These are phyloP conservation scores for Leonotis leonurus DNA, from an alignment of 257 asterid species.

Conservation along the genomic window DNA sequence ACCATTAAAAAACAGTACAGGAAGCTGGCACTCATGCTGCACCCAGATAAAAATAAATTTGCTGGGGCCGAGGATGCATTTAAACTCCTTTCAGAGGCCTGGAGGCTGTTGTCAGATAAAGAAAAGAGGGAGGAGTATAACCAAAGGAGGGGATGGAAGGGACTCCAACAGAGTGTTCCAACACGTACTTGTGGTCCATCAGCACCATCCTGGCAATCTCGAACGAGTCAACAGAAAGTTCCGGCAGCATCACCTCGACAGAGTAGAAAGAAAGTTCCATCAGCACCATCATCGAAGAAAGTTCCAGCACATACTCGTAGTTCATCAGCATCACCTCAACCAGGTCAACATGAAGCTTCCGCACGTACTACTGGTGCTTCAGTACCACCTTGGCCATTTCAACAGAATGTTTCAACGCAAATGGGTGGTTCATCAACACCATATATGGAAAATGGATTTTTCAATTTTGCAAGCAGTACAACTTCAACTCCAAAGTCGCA, in stretches of 20 bases:
- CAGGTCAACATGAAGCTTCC: background rate
- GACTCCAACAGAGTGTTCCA: slow-evolving; percentile 28
- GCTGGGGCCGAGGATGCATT: slow-evolving; percentile 78
- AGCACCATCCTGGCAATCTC: background rate
- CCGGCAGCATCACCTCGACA: slow-evolving; percentile 20
- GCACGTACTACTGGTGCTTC: slow-evolving; percentile 28
- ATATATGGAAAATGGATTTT: slow-evolving; percentile 19
- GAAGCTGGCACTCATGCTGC: slow-evolving; percentile 68
- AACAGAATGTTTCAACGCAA: slow-evolving; percentile 5
- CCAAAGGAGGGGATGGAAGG: slow-evolving; percentile 37
- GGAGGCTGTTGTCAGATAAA: slow-evolving; percentile 52
- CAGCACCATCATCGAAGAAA: slow-evolving; percentile 21
- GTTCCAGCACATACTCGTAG: background rate
- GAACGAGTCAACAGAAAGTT: background rate
- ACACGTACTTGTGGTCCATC: slow-evolving; percentile 11
- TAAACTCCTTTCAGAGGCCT: slow-evolving; percentile 61
- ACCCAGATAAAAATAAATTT: slow-evolving; percentile 70
- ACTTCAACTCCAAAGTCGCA: slow-evolving; percentile 31
- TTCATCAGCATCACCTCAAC: background rate
- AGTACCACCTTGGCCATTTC: slow-evolving; percentile 13
- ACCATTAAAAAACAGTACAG: slow-evolving; percentile 53
- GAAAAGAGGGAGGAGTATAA: slow-evolving; percentile 55
- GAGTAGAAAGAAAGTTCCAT: slow-evolving; percentile 14
- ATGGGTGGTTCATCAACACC: background rate
- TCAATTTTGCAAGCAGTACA: slow-evolving; percentile 26